Conservation (phyloP, 2,329 filamentous ascomycete species). For the Mycosphaerella arachidis region DNA sequence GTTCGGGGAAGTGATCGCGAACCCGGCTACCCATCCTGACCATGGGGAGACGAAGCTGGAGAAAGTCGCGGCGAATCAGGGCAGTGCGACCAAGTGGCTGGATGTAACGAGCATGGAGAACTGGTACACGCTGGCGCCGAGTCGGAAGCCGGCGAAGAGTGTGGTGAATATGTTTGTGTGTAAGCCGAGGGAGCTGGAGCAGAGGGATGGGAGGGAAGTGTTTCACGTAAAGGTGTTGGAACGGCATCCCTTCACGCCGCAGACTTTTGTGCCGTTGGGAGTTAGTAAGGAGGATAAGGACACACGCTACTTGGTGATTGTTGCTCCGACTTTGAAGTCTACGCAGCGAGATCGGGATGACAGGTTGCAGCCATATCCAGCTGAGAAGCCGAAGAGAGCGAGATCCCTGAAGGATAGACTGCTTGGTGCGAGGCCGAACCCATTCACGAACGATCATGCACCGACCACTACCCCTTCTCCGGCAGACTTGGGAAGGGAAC, state of each 20-base stretch:
- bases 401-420: slow-evolving; percentile 38
- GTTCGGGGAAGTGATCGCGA: slow-evolving; percentile 79
- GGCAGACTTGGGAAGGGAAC: slow-evolving; percentile 11
- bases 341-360: slow-evolving; percentile 1
- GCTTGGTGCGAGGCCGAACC: slow-evolving; percentile 38
- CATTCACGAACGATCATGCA: slow-evolving; percentile 49
- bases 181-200: slow-evolving; percentile 56
- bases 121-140: slow-evolving; percentile 64
- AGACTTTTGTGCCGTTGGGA: slow-evolving; percentile 82
- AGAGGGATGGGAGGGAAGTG: slow-evolving; percentile 27
- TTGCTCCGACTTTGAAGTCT: slow-evolving; percentile 69
- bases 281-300: slow-evolving; percentile 44
- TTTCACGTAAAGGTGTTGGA: slow-evolving; percentile 75
- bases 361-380: slow-evolving; percentile 27
- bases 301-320: slow-evolving; percentile 73
- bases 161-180: slow-evolving; percentile 89
- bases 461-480: slow-evolving; percentile 28
- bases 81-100: slow-evolving; percentile 79
- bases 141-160: slow-evolving; percentile 52
- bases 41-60: slow-evolving; percentile 36
- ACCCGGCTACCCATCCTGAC: slow-evolving; percentile 51
- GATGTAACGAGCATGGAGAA: slow-evolving; percentile 70
- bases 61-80: slow-evolving; percentile 69
- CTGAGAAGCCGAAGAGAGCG: slow-evolving; percentile 35
- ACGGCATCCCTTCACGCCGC: slow-evolving; percentile 87